Conservation (phyloP, 108 stramenopile genomes). For the Cyclotella atomus region DNA sequence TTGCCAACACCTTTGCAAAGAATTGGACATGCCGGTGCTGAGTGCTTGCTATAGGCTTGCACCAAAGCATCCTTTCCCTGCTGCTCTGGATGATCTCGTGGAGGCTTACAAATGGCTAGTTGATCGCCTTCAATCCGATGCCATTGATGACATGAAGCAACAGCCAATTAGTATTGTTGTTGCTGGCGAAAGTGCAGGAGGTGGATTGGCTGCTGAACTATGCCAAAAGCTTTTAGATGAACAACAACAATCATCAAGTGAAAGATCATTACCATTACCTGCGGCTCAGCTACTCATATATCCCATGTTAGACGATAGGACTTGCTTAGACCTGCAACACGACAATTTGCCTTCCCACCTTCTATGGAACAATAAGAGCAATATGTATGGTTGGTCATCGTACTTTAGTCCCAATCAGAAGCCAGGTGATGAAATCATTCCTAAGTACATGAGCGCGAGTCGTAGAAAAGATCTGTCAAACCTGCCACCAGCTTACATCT, state of each 20-base stretch:
- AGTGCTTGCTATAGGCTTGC: constrained; percentile 22
- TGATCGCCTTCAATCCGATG: background rate
- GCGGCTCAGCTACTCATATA: constrained; percentile 29
- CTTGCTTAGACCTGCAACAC: constrained; percentile 13
- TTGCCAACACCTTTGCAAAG: constrained; percentile 1
- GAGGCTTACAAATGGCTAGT: constrained; percentile 36
- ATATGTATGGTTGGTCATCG: constrained; percentile 33
- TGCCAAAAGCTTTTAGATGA: constrained; percentile 38
- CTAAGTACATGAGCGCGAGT: constrained; percentile 26
- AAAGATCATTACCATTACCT: constrained; percentile 15
- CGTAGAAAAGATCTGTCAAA: constrained; percentile 28
- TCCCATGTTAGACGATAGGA: constrained; percentile 49
- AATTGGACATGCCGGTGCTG: constrained; percentile 19
- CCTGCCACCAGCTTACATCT: constrained; percentile 33
- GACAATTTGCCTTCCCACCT: constrained; percentile 19
- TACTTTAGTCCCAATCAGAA: constrained; percentile 18
- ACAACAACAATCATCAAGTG: background rate
- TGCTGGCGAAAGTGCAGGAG: constrained; percentile 37
- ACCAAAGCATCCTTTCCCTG: constrained; percentile 32
- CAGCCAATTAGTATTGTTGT: constrained; percentile 21
- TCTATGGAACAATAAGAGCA: constrained; percentile 31
- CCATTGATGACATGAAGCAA: background rate
- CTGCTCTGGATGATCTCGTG: constrained; percentile 34
- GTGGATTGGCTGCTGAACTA: constrained; percentile 42
- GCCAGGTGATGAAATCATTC: constrained; percentile 18